These are phyloP conservation scores for Galerina sulciceps DNA, from an alignment of 768 basidiomycete species.

Conservation along the genomic window DNA sequence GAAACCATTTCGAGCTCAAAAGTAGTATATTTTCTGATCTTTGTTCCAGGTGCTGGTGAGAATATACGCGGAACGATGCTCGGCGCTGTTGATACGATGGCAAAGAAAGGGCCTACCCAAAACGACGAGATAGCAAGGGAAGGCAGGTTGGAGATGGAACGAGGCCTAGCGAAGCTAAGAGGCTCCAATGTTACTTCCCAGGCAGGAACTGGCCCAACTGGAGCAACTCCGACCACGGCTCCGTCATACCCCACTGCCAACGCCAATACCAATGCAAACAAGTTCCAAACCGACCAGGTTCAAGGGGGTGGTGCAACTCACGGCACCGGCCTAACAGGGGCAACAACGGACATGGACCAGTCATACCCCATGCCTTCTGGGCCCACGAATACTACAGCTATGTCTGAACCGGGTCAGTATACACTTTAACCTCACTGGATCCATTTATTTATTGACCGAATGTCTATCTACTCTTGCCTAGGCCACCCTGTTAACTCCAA, in stretches of 20 bases:
- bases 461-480: background rate
- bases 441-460: too few species aligned
- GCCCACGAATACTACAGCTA: background rate
- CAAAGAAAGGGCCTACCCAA: slow-evolving; percentile 26
- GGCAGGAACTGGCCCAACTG: background rate
- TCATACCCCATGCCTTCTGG: background rate
- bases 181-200: slow-evolving; percentile 8
- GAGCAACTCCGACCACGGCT: background rate
- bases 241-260: background rate
- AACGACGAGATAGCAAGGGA: slow-evolving; percentile 39
- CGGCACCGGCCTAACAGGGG: background rate
- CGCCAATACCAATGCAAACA: background rate
- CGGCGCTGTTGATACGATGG: slow-evolving; percentile 40
- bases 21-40: background rate
- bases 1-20: background rate
- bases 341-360: background rate
- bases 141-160: slow-evolving; percentile 44
- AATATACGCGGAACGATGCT: slow-evolving; percentile 46
- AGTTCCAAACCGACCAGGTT: too few species aligned
- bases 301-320: background rate
- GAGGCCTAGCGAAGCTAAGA: slow-evolving; percentile 37
- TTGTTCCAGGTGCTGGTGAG: slow-evolving; percentile 43
- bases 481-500: background rate
- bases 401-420: background rate
- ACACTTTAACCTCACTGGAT: too few species aligned